Conservation (phyloP, 352 stramenopile genomes). For the Pythium rhizo-oryzae region DNA sequence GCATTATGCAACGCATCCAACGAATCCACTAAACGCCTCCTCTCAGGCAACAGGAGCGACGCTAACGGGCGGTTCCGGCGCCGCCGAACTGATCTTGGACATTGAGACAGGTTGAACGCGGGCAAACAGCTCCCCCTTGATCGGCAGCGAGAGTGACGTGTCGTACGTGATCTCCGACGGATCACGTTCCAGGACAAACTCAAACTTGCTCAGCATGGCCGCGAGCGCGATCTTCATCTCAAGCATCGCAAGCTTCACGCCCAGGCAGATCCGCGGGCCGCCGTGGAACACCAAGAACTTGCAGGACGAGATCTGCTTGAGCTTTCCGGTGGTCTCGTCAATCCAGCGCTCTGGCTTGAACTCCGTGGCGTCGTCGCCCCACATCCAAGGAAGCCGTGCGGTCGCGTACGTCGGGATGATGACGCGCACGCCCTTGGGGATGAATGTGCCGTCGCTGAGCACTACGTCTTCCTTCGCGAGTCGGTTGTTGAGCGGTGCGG, state of each 20-base stretch:
- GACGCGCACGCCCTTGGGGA: constrained; percentile 60
- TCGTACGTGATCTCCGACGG: constrained; percentile 46
- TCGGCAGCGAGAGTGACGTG: constrained; percentile 49
- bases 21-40: not conserved
- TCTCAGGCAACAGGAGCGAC: not conserved
- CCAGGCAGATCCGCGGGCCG: constrained; percentile 67
- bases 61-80: not conserved
- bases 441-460: constrained; percentile 67
- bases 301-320: constrained; percentile 52
- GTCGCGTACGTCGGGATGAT: constrained; percentile 69
- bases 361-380: constrained; percentile 58
- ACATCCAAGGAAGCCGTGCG: constrained; percentile 54
- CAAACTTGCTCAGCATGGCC: constrained; percentile 52
- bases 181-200: constrained; percentile 46
- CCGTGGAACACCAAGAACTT: constrained; percentile 72
- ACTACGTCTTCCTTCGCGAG: constrained; percentile 55
- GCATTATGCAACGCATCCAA: not conserved
- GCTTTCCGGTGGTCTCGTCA: constrained; percentile 39
- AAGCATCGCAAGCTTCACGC: constrained; percentile 63
- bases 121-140: constrained; percentile 36
- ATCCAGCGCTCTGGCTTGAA: constrained; percentile 79
- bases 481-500: constrained; percentile 58
- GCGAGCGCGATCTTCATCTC: constrained; percentile 69
- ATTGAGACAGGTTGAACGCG: not conserved
- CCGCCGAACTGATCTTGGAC: not conserved